Evolutionary conservation across 805 yeast species (phyloP), one percentile per base, ranked within the genome.

Genomic region (Cyberlindnera suaveolens): DNA sequence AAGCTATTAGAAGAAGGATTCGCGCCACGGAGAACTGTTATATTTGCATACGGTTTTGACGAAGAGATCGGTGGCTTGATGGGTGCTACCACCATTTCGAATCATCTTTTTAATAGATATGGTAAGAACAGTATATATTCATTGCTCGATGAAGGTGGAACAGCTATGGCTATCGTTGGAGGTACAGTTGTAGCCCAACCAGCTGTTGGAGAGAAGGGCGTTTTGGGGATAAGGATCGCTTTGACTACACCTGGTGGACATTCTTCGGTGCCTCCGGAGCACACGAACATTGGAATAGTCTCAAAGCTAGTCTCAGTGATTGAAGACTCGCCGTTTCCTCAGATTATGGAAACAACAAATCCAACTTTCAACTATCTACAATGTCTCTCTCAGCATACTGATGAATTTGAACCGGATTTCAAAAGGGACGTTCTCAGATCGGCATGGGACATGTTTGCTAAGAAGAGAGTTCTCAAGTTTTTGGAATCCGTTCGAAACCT

Each of bases 231-330:
- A 32, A 60, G 61, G 31, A 66, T 82, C 32, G 64, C 69, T 3
- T 62, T 84, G 35, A 64, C 65, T 16, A 79, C 85, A 19, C 77
- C 78, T 13, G 90, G 90, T 30, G 91, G 90, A 4, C 90, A 83
- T 53, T 76, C 88, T 0, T 79, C 86, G 8, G 60, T 73, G 16
- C 89, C 90, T 1, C 88, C 87, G 1, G 77, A 72, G 38, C 88
- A 84, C 59, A 82, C 90, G 2, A 72, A 81, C 14, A 82, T 85
- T 60, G 93, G 90, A 1, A 67, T 84, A 13, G 60, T 78, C 41
- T 67, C 85, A 1, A 76, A 78, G 48, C 65, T 83, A 44, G 64
- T 80, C n/a, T 56, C 64, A 10, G 52, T 58, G 33, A 70, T 84
- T 37, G 91, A 85, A 58, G 61, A 64, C 20, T 72, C 72, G 43